Evolutionary conservation across 306 rosid species (phyloP).

Genomic region (Coriaria nepalensis): DNA sequence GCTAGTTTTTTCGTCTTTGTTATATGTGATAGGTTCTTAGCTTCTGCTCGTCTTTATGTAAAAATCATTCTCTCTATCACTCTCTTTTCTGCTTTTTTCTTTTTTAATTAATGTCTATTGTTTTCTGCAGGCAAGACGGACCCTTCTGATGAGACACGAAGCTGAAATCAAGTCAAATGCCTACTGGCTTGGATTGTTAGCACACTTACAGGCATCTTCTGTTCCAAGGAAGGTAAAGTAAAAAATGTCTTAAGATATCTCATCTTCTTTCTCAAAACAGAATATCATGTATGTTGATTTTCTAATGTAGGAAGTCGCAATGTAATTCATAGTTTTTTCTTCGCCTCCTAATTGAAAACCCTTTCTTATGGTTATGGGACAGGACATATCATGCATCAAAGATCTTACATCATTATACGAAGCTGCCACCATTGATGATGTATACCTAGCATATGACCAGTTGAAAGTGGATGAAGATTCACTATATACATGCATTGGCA

Average conservation of each 20-base stretch:
- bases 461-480: constrained; percentile 79
- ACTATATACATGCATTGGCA: constrained; percentile 73
- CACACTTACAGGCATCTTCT: constrained; percentile 89
- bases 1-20: background rate
- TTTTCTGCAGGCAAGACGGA: constrained; percentile 62
- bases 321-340: background rate
- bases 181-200: constrained; percentile 90
- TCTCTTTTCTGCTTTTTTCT: constrained; percentile 3
- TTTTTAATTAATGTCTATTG: constrained; percentile 14
- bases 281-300: constrained; percentile 1
- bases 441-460: constrained; percentile 77
- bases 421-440: constrained; percentile 62
- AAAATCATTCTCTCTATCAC: no score
- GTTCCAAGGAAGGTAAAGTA: constrained; percentile 88
- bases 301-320: background rate
- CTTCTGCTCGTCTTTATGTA: no score
- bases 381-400: constrained; percentile 93
- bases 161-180: constrained; percentile 97
- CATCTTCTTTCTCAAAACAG: constrained; percentile 8
- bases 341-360: background rate
- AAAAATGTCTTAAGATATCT: constrained; percentile 11
- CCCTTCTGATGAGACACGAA: constrained; percentile 94
- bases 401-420: constrained; percentile 69
- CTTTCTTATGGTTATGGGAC: constrained; percentile 27
- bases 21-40: no score